Percentiles rank a stretch among this genome's conserved stretches.
Conservation (phyloP, 768 basidiomycete species). For the Jaapia argillacea region DNA sequence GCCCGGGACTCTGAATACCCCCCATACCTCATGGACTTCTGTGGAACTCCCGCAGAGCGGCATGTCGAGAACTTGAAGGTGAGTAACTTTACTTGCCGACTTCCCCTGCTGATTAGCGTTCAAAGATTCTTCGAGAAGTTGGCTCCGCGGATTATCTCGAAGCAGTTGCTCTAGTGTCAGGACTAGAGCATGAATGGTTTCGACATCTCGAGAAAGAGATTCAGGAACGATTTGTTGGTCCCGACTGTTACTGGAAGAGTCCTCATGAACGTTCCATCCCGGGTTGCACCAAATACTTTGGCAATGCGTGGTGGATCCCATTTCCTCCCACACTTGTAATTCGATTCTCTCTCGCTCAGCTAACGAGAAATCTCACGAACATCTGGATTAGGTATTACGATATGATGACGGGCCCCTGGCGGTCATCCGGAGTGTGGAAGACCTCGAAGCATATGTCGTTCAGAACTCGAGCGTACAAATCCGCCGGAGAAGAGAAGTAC, state of each 20-base stretch:
- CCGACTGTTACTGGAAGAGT: constrained; percentile 62
- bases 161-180: constrained; percentile 36
- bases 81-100: background rate
- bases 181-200: constrained; percentile 38
- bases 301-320: constrained; percentile 73
- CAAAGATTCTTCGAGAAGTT: constrained; percentile 64
- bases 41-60: constrained; percentile 55
- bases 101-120: background rate
- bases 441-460: constrained; percentile 47
- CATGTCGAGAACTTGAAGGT: constrained; percentile 78
- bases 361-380: constrained; percentile 1
- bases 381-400: constrained; percentile 40
- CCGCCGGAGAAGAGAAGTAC: constrained; percentile 40
- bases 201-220: constrained; percentile 39
- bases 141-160: constrained; percentile 45
- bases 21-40: constrained; percentile 60
- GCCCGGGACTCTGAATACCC: constrained; percentile 47
- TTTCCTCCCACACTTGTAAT: constrained; percentile 64
- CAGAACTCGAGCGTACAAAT: constrained; percentile 51
- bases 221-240: constrained; percentile 48
- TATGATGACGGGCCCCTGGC: constrained; percentile 52
- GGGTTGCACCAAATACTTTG: constrained; percentile 45
- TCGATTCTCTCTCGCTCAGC: constrained; percentile 6
- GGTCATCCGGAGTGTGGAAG: constrained; percentile 33
- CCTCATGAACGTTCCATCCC: constrained; percentile 18